Conservation (phyloP, 352 stramenopile species). For the Globisporangium barbulae region DNA sequence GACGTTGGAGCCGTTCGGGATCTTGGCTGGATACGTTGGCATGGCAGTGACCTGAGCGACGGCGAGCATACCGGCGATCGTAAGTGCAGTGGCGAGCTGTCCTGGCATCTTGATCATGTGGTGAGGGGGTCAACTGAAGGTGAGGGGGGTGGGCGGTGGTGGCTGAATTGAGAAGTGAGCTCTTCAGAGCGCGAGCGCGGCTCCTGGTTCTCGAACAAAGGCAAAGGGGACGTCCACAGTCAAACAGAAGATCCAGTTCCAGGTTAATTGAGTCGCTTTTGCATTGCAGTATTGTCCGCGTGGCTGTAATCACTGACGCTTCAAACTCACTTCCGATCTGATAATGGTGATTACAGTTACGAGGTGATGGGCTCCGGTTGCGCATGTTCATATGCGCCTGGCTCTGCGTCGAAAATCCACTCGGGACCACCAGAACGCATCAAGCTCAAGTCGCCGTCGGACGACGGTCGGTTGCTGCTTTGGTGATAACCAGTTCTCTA, state of each 20-base stretch:
- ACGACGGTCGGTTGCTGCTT: too few relatives aligned
- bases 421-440: background rate
- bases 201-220: background rate
- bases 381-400: background rate
- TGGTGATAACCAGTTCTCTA: background rate
- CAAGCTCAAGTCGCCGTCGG: background rate
- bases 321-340: background rate
- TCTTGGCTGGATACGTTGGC: conserved; percentile 10
- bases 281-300: background rate
- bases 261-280: background rate
- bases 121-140: background rate
- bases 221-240: background rate
- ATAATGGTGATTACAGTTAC: background rate
- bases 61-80: background rate
- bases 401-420: conserved; percentile 2
- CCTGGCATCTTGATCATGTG: background rate
- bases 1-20: conserved; percentile 25
- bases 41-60: background rate
- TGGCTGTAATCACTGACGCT: background rate
- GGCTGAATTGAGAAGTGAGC: background rate
- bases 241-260: background rate
- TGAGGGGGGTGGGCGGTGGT: background rate
- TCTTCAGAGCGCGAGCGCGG: background rate
- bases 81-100: background rate
- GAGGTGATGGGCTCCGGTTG: background rate